A percentile compares a stretch with the other conserved stretches of the same genome.
These are phyloP conservation scores for Tetracentron sinense DNA, from an alignment of 164 flowering plant species.

Conservation along the genomic window DNA sequence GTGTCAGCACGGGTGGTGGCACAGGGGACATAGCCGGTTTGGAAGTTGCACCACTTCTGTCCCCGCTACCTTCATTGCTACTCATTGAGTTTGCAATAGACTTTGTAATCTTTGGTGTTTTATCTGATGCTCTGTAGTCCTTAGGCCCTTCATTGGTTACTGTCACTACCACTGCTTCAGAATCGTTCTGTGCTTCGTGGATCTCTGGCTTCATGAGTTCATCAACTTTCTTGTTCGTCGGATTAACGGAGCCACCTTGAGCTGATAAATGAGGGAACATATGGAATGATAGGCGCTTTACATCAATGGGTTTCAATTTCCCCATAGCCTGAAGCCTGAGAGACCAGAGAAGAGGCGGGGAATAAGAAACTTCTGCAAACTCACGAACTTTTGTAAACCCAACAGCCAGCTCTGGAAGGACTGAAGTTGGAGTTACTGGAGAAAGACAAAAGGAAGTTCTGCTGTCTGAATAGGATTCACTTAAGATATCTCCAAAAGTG, in stretches of 20 bases:
- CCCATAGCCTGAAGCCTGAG: conserved; percentile 44
- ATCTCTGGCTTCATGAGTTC: conserved; percentile 8
- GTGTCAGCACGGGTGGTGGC: neutral
- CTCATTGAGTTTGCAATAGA: conserved; percentile 6
- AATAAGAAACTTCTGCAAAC: conserved; percentile 24
- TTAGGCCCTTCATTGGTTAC: neutral
- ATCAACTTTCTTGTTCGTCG: neutral
- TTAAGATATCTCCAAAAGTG: conserved; percentile 21
- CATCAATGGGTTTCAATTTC: conserved; percentile 48
- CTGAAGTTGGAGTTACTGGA: conserved; percentile 77
- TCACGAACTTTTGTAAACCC: conserved; percentile 14
- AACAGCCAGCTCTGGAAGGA: conserved; percentile 39
- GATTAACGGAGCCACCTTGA: too few species aligned
- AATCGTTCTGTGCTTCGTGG: conserved; percentile 15
- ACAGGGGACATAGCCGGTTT: neutral
- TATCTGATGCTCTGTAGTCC: conserved; percentile 2
- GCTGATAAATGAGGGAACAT: conserved; percentile 31
- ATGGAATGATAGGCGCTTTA: conserved; percentile 47
- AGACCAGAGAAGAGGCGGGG: conserved; percentile 42
- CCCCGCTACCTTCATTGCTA: neutral
- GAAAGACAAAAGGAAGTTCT: conserved; percentile 31
- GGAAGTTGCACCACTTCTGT: conserved; percentile 5
- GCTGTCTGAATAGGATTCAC: conserved; percentile 30
- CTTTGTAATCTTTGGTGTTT: conserved; percentile 6
- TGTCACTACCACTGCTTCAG: conserved; percentile 3